phyloP scores from a whole-genome alignment of 495 filamentous ascomycete genomes.

The Aspergillus indologenus region DNA sequence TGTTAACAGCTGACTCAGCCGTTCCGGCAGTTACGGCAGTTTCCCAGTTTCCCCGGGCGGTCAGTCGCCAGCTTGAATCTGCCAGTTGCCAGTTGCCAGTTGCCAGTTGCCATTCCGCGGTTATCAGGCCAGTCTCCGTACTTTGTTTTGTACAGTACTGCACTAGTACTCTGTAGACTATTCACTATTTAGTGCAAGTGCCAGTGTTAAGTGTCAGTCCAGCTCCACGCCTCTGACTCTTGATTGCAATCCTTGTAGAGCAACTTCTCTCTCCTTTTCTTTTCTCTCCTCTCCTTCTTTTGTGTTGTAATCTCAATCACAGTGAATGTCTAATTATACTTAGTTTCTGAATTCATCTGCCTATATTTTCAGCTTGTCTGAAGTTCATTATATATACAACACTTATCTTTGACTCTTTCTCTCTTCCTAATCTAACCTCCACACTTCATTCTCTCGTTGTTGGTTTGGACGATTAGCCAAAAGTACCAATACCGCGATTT shows the following conservation, averaged over 20 bases:
- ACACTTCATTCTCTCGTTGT: no score
- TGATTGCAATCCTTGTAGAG: not conserved
- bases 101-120: no score
- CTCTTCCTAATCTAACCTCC: no score
- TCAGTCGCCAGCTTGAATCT: not conserved
- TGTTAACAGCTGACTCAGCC: constrained; percentile 18
- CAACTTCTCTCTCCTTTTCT: not conserved
- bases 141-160: no score
- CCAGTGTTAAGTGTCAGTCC: not conserved
- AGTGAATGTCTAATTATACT: not conserved
- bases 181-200: not conserved
- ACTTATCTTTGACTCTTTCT: not conserved
- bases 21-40: constrained; percentile 3
- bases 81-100: not conserved
- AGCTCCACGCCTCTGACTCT: not conserved
- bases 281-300: no score
- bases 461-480: no score
- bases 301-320: not conserved
- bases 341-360: constrained; percentile 1
- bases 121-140: not conserved
- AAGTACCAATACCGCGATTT: no score
- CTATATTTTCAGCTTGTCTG: constrained; percentile 5
- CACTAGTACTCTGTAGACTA: no score
- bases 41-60: not conserved
- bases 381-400: not conserved